These are phyloP conservation scores for Cyclotella cryptica DNA, from an alignment of 108 stramenopile genomes.

Conservation along the genomic window DNA sequence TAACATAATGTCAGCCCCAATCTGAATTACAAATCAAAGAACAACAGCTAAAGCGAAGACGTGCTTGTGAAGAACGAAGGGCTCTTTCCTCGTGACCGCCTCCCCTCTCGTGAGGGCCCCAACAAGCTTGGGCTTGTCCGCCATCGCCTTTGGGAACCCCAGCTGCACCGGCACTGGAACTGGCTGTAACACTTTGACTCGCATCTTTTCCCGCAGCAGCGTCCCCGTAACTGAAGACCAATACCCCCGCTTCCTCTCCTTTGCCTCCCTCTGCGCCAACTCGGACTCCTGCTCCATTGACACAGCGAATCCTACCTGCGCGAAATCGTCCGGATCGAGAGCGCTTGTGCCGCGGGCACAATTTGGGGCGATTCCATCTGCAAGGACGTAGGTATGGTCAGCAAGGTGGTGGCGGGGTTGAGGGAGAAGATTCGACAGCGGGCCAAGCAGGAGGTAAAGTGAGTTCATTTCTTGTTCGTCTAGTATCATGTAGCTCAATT, in stretches of 20 bases:
- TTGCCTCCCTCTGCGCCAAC: constrained; percentile 58
- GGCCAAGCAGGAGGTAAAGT: constrained; percentile 30
- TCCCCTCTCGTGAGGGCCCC: no score
- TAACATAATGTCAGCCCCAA: no score
- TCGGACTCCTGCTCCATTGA: constrained; percentile 71
- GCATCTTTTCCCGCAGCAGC: no score
- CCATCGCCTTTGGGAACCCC: no score
- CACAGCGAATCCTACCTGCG: constrained; percentile 56
- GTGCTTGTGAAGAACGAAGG: no score
- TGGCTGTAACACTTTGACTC: no score
- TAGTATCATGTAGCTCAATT: no score
- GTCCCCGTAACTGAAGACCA: constrained; percentile 23
- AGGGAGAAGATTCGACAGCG: constrained; percentile 57
- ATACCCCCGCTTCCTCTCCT: constrained; percentile 29
- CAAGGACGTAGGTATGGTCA: constrained; percentile 38
- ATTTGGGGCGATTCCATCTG: constrained; percentile 27
- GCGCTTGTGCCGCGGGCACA: constrained; percentile 56
- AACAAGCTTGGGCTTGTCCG: no score
- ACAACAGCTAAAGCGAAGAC: no score
- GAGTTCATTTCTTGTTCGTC: constrained; percentile 18
- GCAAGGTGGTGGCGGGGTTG: constrained; percentile 63
- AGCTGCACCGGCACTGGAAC: no score
- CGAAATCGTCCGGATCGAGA: constrained; percentile 61
- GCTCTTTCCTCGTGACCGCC: no score
- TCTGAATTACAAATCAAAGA: no score